Evolutionary conservation across 202 grass and related monocot species (phyloP).

Genomic region (Setaria italica): DNA sequence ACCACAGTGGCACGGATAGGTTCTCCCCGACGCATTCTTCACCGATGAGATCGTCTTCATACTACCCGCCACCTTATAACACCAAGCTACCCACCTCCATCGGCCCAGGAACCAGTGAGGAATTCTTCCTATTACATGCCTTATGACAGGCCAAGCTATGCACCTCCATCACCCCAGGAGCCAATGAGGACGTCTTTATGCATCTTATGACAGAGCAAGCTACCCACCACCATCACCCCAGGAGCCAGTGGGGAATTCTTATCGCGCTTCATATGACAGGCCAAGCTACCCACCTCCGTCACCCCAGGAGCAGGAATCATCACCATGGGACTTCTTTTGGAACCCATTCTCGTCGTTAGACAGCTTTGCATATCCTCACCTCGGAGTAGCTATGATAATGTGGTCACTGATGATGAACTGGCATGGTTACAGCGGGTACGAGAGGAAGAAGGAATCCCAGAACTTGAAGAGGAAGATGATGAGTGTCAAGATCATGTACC

Average conservation of each 20-base stretch:
- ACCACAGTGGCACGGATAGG: constrained; percentile 53
- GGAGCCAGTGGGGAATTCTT: constrained; percentile 50
- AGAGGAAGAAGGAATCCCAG: constrained; percentile 98
- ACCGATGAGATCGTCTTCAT: constrained; percentile 45
- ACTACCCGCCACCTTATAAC: constrained; percentile 50
- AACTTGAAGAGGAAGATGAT: constrained; percentile 87
- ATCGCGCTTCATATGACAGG: constrained; percentile 51
- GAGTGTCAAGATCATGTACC: constrained; percentile 47
- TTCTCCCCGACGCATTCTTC: constrained; percentile 37
- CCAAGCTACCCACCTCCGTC: constrained; percentile 57
- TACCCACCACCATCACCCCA: constrained; percentile 48
- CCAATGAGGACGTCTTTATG: constrained; percentile 51
- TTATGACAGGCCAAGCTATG: constrained; percentile 49
- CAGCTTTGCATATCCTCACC: constrained; percentile 63
- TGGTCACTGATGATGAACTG: constrained; percentile 82
- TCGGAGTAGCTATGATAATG: constrained; percentile 59
- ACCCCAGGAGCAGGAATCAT: constrained; percentile 71
- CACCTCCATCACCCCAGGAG: constrained; percentile 60
- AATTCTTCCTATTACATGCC: constrained; percentile 36
- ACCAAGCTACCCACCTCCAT: constrained; percentile 52
- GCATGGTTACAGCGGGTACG: constrained; percentile 76
- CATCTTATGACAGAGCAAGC: constrained; percentile 50
- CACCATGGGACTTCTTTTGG: constrained; percentile 92
- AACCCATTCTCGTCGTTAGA: constrained; percentile 88
- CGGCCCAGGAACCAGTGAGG: constrained; percentile 33